Conservation (phyloP, 495 filamentous ascomycete genomes). For the Talaromyces nanjingensis region DNA sequence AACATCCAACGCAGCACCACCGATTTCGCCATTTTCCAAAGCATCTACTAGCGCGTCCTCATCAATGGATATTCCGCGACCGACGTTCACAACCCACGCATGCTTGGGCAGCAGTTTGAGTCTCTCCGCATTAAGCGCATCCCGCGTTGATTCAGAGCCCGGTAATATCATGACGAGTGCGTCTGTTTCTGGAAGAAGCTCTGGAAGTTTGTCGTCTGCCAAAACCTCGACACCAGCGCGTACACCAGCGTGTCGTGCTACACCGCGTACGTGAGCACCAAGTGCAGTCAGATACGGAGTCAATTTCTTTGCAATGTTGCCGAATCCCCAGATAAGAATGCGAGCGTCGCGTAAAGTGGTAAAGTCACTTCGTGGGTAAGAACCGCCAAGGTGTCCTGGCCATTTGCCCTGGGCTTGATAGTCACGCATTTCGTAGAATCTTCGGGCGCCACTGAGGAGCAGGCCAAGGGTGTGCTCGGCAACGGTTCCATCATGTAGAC, state of each 20-base stretch:
- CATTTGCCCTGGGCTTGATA: conserved; percentile 44
- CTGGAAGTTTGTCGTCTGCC: conserved; percentile 24
- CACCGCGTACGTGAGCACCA: conserved; percentile 19
- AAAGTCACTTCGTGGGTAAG: conserved; percentile 47
- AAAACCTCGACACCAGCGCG: conserved; percentile 37
- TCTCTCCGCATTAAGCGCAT: conserved; percentile 20
- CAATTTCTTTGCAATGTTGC: conserved; percentile 28
- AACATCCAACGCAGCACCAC: conserved; percentile 60
- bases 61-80: conserved; percentile 60
- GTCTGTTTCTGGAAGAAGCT: conserved; percentile 21
- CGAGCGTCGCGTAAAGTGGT: conserved; percentile 45
- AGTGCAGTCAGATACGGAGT: conserved; percentile 21
- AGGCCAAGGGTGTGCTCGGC: conserved; percentile 52
- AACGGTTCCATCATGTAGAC: conserved; percentile 53
- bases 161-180: conserved; percentile 26
- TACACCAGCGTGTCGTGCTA: conserved; percentile 20
- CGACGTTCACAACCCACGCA: conserved; percentile 61
- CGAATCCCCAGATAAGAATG: conserved; percentile 26
- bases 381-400: conserved; percentile 50
- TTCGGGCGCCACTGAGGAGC: conserved; percentile 40
- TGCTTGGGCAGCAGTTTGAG: conserved; percentile 42
- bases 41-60: conserved; percentile 61
- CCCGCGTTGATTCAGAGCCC: conserved; percentile 18
- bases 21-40: conserved; percentile 45
- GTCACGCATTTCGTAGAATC: conserved; percentile 53